These are phyloP conservation scores for Geranium brycei DNA, from an alignment of 345 rosid species.

Conservation along the genomic window DNA sequence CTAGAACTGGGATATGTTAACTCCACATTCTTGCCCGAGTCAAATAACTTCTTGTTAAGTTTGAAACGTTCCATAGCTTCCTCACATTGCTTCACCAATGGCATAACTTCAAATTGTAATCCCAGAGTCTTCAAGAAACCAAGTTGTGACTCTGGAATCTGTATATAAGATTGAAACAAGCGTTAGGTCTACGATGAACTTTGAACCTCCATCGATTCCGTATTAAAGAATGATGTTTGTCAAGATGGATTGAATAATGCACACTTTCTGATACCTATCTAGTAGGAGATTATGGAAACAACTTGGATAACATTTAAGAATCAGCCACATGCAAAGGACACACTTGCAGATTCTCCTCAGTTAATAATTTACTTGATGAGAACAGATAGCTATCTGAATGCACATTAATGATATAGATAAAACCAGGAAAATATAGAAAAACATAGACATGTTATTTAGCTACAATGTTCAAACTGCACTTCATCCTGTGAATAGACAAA, in stretches of 20 bases:
- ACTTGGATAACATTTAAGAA: too few relatives aligned
- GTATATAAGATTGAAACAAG: slow-evolving; percentile 6
- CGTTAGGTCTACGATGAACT: slow-evolving; percentile 4
- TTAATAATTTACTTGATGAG: not conserved
- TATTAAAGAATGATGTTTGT: too few relatives aligned
- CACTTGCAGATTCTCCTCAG: not conserved
- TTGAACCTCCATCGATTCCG: not conserved
- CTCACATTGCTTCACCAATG: slow-evolving; percentile 67
- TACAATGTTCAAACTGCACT: too few relatives aligned
- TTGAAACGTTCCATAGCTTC: slow-evolving; percentile 46
- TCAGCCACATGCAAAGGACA: too few relatives aligned
- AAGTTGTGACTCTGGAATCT: slow-evolving; percentile 71
- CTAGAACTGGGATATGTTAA: slow-evolving; percentile 43
- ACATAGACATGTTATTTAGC: too few relatives aligned
- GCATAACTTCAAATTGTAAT: slow-evolving; percentile 51
- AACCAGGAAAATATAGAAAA: too few relatives aligned
- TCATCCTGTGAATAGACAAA: too few relatives aligned
- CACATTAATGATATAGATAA: too few relatives aligned
- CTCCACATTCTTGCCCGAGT: slow-evolving; percentile 40
- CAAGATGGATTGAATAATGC: too few relatives aligned
- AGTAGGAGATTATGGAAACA: too few relatives aligned
- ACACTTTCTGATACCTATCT: too few relatives aligned
- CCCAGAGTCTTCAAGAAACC: slow-evolving; percentile 42
- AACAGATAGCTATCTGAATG: not conserved
- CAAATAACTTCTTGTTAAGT: slow-evolving; percentile 38